Percentiles rank a stretch among this genome's conserved stretches.
phyloP scores from a whole-genome alignment of 2,329 filamentous ascomycete genomes.

The Pseudocercospora cruenta region DNA sequence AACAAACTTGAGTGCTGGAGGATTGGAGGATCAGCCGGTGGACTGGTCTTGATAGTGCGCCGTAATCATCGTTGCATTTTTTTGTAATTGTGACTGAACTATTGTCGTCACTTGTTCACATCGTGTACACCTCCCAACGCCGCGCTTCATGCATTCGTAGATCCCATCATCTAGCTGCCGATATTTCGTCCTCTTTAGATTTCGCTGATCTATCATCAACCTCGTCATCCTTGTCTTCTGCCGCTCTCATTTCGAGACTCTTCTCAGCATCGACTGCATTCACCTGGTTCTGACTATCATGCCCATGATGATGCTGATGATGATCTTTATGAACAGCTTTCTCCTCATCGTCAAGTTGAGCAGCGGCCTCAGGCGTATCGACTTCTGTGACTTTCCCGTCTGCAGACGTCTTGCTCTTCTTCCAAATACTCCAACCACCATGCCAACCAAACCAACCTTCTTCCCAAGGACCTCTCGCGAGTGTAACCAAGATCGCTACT shows the following conservation, averaged over 20 bases:
- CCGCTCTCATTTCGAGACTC: constrained; percentile 34
- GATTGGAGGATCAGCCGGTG: too few relatives aligned
- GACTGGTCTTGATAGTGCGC: too few relatives aligned
- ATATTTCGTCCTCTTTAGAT: constrained; percentile 1
- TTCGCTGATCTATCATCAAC: background rate
- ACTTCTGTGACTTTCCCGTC: constrained; percentile 42
- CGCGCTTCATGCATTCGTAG: background rate
- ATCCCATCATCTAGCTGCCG: background rate
- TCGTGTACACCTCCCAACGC: background rate
- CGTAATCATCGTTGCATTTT: too few relatives aligned
- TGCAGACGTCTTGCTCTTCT: constrained; percentile 43
- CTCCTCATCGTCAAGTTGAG: constrained; percentile 35
- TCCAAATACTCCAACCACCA: constrained; percentile 58
- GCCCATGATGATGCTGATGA: constrained; percentile 28
- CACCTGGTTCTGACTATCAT: constrained; percentile 30
- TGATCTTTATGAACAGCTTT: constrained; percentile 26
- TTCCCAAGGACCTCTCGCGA: constrained; percentile 59
- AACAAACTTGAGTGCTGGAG: too few relatives aligned
- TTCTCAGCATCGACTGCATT: constrained; percentile 35
- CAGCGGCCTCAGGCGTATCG: constrained; percentile 18
- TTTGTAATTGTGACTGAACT: too few relatives aligned
- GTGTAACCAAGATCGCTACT: constrained; percentile 48
- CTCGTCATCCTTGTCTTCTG: constrained; percentile 25
- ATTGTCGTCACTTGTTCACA: background rate
- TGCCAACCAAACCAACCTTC: constrained; percentile 63